These are phyloP conservation scores for Colletotrichum lentis DNA, from an alignment of 2,329 filamentous ascomycete genomes.

Conservation along the genomic window DNA sequence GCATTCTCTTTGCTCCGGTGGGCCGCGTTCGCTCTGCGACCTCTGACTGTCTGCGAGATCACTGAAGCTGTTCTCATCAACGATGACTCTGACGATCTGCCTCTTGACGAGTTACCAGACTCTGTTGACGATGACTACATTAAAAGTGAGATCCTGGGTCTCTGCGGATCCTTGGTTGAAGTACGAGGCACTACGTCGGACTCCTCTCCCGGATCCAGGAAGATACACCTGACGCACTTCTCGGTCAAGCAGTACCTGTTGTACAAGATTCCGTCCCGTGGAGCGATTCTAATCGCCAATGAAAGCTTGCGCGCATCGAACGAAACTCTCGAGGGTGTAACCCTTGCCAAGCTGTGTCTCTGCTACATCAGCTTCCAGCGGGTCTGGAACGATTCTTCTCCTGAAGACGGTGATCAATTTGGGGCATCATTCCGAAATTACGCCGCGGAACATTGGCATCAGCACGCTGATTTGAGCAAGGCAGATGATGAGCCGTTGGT, in stretches of 20 bases:
- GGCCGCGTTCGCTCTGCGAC: constrained; percentile 41
- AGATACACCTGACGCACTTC: constrained; percentile 41
- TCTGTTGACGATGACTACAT: constrained; percentile 44
- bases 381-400: not conserved
- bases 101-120: constrained; percentile 42
- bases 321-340: not conserved
- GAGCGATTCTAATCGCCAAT: not conserved
- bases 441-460: constrained; percentile 17
- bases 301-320: not conserved
- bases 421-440: constrained; percentile 21
- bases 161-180: constrained; percentile 46
- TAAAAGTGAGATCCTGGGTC: constrained; percentile 41
- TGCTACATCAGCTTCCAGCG: not conserved
- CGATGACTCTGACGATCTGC: constrained; percentile 37
- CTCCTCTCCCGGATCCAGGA: not conserved
- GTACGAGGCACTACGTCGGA: constrained; percentile 1
- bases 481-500: not conserved
- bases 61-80: constrained; percentile 42
- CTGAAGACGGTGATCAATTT: not conserved
- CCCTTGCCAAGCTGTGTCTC: constrained; percentile 14
- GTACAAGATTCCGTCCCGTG: constrained; percentile 11
- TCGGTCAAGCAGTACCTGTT: constrained; percentile 40
- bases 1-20: constrained; percentile 45
- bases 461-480: not conserved
- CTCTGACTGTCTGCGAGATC: constrained; percentile 41